Base-by-base conservation (phyloP, 2,329 filamentous ascomycete genomes). In the Sclerotiophoma versabilis region DNA sequence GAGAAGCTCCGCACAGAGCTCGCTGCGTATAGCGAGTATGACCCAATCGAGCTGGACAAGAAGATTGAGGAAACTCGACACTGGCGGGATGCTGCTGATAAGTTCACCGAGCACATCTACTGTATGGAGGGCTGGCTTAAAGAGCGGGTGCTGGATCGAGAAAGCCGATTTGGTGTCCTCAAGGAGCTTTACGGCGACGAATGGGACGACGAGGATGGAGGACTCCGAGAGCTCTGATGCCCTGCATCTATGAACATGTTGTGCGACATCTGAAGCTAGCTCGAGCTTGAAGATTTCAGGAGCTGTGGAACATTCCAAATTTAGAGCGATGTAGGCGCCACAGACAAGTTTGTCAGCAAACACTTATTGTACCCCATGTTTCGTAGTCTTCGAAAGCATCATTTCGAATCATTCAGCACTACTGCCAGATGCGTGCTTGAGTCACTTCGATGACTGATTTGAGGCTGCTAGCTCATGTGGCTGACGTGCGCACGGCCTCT, bases 161-260 rank as follows among this genome's bases (percentile, higher is more conserved):
- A 81, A 54, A 53, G 73, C 5, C 59, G 84, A 17, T 62, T 74
- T n/a, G 61, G 58, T 3, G 66, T 83, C 14, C 76, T 78, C 63
- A 75, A 71, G 47, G 73, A 76, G 37, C 77, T 76, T 42, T 86
- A 85, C 60, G 81, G 79, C 8, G 78, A 79, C 19, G 82, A 86
- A 62, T 84, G 79, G 63, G 80, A 79, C 48, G 71, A 81, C 49
- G 83, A 86, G 49, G 82, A 80, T 32, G 77, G 79, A 39, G 79
- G 80, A 7, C 70, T 85, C 58, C 72, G 73, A 22, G 82, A 75
- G 60, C 59, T 74, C 10, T 72, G 57, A 51, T 23, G 29, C 25
- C 12, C 25, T 51, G 41, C 25, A 29, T 36, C 2, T 8, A 29
- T 46, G 12, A 4, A 34, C 17, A 34, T 39, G 30, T 34, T 46